phyloP scores from a whole-genome alignment of 768 basidiomycete genomes.

The Collybia sp. region DNA sequence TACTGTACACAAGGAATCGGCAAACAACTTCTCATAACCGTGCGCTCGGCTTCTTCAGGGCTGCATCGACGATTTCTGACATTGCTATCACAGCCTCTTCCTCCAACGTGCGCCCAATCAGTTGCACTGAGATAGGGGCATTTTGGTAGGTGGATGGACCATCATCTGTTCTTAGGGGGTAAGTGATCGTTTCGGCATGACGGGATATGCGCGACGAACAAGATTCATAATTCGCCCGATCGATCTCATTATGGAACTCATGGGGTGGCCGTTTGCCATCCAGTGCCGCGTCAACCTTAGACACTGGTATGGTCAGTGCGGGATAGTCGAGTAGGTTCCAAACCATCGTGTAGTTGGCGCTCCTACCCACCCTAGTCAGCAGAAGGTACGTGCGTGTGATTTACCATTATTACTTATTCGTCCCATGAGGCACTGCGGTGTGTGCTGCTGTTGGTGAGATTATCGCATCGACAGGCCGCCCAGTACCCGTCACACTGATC shows the following conservation, averaged over 20 bases:
- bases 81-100: slow-evolving; percentile 73
- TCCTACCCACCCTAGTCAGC: slow-evolving; percentile 21
- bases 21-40: no score
- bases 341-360: slow-evolving; percentile 49
- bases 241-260: slow-evolving; percentile 41
- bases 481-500: slow-evolving; percentile 48
- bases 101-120: slow-evolving; percentile 66
- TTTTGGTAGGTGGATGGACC: slow-evolving; percentile 49
- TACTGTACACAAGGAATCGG: no score
- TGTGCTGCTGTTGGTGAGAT: slow-evolving; percentile 60
- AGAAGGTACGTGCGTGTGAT: no score
- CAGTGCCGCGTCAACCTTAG: slow-evolving; percentile 46
- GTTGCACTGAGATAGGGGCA: slow-evolving; percentile 61
- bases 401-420: slow-evolving; percentile 31
- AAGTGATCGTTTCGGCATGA: background rate
- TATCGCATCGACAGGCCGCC: slow-evolving; percentile 72
- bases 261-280: slow-evolving; percentile 44
- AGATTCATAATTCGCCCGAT: slow-evolving; percentile 43
- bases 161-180: slow-evolving; percentile 33
- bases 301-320: slow-evolving; percentile 58
- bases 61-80: slow-evolving; percentile 54
- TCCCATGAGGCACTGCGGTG: slow-evolving; percentile 61
- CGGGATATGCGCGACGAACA: slow-evolving; percentile 37
- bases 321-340: slow-evolving; percentile 72
- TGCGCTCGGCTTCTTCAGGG: background rate